Evolutionary conservation across 768 basidiomycete species (phyloP).

Genomic region (Pulveroboletus sp.): DNA sequence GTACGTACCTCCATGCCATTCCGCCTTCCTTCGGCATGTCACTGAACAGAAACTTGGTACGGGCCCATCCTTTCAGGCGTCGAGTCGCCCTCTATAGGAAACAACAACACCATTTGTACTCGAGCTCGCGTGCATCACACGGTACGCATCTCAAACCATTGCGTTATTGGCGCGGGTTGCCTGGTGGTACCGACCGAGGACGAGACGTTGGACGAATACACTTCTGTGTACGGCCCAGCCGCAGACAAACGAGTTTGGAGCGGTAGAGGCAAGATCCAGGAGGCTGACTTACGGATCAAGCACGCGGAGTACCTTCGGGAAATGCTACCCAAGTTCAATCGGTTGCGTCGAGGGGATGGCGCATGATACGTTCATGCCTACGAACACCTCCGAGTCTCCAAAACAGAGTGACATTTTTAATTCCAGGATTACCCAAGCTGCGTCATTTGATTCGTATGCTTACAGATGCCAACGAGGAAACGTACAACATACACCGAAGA

Average conservation of each 20-base stretch:
- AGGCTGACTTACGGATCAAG: constrained; percentile 77
- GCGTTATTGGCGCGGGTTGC: constrained; percentile 78
- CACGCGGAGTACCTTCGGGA: constrained; percentile 91
- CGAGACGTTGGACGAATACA: constrained; percentile 77
- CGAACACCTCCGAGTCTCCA: not conserved
- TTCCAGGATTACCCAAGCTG: too few species aligned
- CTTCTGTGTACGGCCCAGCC: constrained; percentile 75
- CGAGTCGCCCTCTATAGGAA: constrained; percentile 80
- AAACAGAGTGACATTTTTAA: not conserved
- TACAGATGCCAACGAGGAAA: not conserved
- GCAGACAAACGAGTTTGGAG: constrained; percentile 80
- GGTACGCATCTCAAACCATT: constrained; percentile 73
- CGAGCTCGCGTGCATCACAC: constrained; percentile 81
- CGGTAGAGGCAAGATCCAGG: constrained; percentile 78
- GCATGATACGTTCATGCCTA: constrained; percentile 25
- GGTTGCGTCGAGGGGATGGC: constrained; percentile 59
- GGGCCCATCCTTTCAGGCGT: constrained; percentile 58
- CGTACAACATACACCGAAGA: not conserved
- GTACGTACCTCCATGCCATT: constrained; percentile 45
- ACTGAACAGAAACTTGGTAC: not conserved
- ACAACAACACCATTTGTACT: constrained; percentile 83
- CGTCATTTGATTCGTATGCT: not conserved
- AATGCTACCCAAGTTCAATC: constrained; percentile 87
- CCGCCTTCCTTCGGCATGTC: not conserved
- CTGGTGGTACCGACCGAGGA: constrained; percentile 75